phyloP scores from a whole-genome alignment of 345 rosid species.

The Zanthoxylum bungeanum region DNA sequence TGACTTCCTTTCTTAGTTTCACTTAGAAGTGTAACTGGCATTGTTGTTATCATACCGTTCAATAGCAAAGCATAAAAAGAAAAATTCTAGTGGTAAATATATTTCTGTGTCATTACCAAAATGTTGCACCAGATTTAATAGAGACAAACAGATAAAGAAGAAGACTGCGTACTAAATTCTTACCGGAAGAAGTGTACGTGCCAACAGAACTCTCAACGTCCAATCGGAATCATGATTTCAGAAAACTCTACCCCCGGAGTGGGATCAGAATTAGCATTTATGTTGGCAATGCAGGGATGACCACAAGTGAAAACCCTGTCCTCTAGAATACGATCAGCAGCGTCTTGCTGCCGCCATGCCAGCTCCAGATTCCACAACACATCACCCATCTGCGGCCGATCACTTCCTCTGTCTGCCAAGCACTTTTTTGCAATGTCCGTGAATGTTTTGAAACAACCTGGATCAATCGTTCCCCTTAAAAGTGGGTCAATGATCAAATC shows the following conservation, averaged over 20 bases:
- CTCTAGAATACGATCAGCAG: neutral
- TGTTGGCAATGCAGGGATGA: neutral
- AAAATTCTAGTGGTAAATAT: too few relatives aligned
- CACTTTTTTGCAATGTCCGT: slow-evolving; percentile 12
- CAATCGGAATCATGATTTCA: neutral
- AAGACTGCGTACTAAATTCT: neutral
- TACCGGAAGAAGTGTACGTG: too few relatives aligned
- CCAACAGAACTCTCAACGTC: neutral
- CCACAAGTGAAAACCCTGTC: neutral
- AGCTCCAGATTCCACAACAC: slow-evolving; percentile 25
- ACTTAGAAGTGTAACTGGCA: too few relatives aligned
- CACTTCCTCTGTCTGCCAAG: slow-evolving; percentile 17
- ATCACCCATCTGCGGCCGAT: slow-evolving; percentile 22
- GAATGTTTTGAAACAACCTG: slow-evolving; percentile 13
- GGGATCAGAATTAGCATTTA: neutral
- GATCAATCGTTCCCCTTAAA: slow-evolving; percentile 23
- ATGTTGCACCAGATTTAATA: too few relatives aligned
- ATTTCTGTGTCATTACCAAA: too few relatives aligned
- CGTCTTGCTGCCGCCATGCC: neutral
- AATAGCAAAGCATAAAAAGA: too few relatives aligned
- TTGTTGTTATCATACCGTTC: too few relatives aligned
- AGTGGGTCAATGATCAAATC: slow-evolving; percentile 25
- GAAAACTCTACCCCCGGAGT: neutral
- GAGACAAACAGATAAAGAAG: too few relatives aligned
- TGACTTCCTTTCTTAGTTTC: too few relatives aligned